phyloP scores from a whole-genome alignment of 768 basidiomycete species.

The Serendipita indica region DNA sequence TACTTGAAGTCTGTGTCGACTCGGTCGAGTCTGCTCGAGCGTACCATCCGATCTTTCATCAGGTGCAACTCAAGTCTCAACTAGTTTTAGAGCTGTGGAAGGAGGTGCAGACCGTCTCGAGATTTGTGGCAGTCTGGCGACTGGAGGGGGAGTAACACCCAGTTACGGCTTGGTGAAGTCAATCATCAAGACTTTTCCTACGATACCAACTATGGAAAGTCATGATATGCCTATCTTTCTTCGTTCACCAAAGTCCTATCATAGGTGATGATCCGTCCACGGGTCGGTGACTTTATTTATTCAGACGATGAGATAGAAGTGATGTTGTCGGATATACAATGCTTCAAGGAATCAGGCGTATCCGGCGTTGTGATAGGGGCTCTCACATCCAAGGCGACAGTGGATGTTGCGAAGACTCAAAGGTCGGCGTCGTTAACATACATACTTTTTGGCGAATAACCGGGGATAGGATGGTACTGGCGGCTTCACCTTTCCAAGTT shows the following conservation, averaged over 20 bases:
- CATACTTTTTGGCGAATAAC: too few species aligned
- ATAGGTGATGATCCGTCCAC: slow-evolving; percentile 68
- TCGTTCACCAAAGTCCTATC: not conserved
- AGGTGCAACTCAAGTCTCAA: not conserved
- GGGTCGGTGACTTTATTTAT: slow-evolving; percentile 68
- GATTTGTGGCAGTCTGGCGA: slow-evolving; percentile 49
- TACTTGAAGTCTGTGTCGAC: slow-evolving; percentile 60
- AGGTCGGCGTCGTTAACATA: not conserved
- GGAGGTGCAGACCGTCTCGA: slow-evolving; percentile 69
- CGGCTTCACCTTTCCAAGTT: too few species aligned
- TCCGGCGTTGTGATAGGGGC: slow-evolving; percentile 30
- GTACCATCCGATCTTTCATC: slow-evolving; percentile 23
- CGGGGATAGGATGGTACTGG: too few species aligned
- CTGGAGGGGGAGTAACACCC: slow-evolving; percentile 74
- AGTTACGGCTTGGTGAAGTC: slow-evolving; percentile 54
- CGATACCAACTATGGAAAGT: slow-evolving; percentile 52
- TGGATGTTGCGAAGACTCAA: slow-evolving; percentile 14
- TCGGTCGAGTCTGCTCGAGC: slow-evolving; percentile 55
- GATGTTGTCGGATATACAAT: slow-evolving; percentile 64
- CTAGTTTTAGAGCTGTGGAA: slow-evolving; percentile 38
- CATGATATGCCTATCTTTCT: slow-evolving; percentile 13
- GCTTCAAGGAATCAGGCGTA: slow-evolving; percentile 38
- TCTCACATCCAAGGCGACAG: slow-evolving; percentile 40
- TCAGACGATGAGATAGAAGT: slow-evolving; percentile 47
- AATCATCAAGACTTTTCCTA: slow-evolving; percentile 35